Percentiles rank a stretch among this genome's conserved stretches.
These are phyloP conservation scores for Trametes sanguinea DNA, from an alignment of 768 basidiomycete genomes.

Conservation along the genomic window DNA sequence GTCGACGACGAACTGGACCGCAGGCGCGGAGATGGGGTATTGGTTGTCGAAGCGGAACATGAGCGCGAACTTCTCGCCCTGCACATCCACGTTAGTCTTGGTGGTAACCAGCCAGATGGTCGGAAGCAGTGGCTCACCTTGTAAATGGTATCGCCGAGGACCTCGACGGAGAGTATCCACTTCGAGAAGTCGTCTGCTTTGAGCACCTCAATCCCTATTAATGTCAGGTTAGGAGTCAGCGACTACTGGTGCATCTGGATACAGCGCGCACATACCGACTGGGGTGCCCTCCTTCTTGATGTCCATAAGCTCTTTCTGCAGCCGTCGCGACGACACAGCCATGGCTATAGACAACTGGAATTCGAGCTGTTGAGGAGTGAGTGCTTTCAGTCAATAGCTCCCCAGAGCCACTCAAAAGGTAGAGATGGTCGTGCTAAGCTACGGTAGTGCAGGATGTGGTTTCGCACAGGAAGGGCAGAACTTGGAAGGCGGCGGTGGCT, in stretches of 20 bases:
- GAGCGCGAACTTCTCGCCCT: slow-evolving; percentile 78
- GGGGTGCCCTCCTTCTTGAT: slow-evolving; percentile 68
- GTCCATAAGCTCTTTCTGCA: slow-evolving; percentile 72
- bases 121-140: slow-evolving; percentile 43
- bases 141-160: slow-evolving; percentile 83
- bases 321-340: slow-evolving; percentile 42
- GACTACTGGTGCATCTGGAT: background rate
- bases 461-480: too few species aligned
- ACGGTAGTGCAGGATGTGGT: too few species aligned
- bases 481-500: background rate
- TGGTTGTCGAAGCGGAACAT: slow-evolving; percentile 80
- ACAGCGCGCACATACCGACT: slow-evolving; percentile 46
- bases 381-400: too few species aligned
- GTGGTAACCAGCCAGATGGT: background rate
- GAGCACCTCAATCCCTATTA: slow-evolving; percentile 70
- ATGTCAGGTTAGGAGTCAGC: background rate
- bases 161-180: slow-evolving; percentile 80
- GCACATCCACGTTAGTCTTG: background rate
- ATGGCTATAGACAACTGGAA: background rate
- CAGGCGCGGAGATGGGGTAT: slow-evolving; percentile 87
- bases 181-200: slow-evolving; percentile 75
- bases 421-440: too few species aligned
- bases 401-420: too few species aligned
- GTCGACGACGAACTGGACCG: slow-evolving; percentile 81
- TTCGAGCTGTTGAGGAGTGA: too few species aligned